Percentiles rank a stretch among this genome's conserved stretches.
Conservation (phyloP, 768 basidiomycete genomes). For the Serpula lacrymans region DNA sequence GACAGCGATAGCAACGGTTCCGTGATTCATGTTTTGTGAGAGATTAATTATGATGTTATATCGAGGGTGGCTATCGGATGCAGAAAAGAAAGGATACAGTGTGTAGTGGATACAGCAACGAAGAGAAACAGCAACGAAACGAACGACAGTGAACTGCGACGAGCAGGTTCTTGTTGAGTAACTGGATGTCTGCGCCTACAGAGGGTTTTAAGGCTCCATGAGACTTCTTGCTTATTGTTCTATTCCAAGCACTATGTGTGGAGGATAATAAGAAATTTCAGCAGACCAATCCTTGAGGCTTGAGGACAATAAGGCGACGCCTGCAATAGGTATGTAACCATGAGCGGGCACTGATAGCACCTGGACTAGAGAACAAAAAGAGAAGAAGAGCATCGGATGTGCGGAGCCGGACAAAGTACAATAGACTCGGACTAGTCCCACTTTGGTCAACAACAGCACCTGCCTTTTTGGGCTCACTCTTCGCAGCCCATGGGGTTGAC, state of each 20-base stretch:
- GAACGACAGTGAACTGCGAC: not conserved
- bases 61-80: too few relatives aligned
- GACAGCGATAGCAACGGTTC: constrained; percentile 64
- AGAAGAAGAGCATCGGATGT: not conserved
- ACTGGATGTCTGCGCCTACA: not conserved
- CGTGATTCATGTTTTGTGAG: constrained; percentile 42
- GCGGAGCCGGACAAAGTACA: not conserved
- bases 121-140: too few relatives aligned
- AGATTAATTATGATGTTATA: constrained; percentile 1
- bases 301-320: not conserved
- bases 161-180: constrained; percentile 1
- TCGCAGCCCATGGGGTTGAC: not conserved
- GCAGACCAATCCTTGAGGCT: too few relatives aligned
- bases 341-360: not conserved
- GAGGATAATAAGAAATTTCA: too few relatives aligned
- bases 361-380: not conserved
- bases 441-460: not conserved
- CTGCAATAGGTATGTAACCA: not conserved
- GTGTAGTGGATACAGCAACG: not conserved
- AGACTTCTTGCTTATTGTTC: constrained; percentile 15
- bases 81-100: too few relatives aligned
- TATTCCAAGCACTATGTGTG: too few relatives aligned
- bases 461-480: not conserved
- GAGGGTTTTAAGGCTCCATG: constrained; percentile 18
- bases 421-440: not conserved